Conservation (phyloP, 2,329 filamentous ascomycete species). For the Endoconidiophora laricicola region DNA sequence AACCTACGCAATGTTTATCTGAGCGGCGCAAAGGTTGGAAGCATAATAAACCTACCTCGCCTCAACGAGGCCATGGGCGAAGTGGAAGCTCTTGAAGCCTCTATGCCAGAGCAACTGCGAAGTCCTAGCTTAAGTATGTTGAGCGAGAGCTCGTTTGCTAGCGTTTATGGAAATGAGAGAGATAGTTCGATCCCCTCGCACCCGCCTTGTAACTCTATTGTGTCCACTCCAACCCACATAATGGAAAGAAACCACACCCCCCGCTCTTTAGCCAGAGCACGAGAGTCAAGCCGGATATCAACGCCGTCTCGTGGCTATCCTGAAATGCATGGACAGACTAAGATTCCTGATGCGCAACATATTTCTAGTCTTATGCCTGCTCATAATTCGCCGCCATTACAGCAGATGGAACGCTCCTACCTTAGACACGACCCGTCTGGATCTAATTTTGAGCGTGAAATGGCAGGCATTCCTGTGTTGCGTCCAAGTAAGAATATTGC, state of each 20-base stretch:
- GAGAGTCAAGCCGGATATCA: neutral
- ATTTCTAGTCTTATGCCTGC: conserved; percentile 29
- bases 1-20: conserved; percentile 45
- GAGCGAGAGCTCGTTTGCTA: conserved; percentile 51
- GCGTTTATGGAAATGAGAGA: conserved; percentile 35
- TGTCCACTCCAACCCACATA: neutral
- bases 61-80: conserved; percentile 11
- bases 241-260: conserved; percentile 5
- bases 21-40: conserved; percentile 25
- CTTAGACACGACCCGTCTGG: conserved; percentile 13
- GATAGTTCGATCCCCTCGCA: conserved; percentile 1
- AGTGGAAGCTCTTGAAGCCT: conserved; percentile 8
- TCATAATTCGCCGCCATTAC: conserved; percentile 28
- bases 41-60: conserved; percentile 31
- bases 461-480: conserved; percentile 15
- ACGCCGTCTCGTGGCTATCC: conserved; percentile 7
- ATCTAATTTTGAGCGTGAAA: conserved; percentile 17
- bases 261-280: conserved; percentile 1
- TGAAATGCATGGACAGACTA: conserved; percentile 5
- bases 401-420: conserved; percentile 27
- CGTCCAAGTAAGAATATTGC: conserved; percentile 19
- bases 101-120: conserved; percentile 21
- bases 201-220: neutral
- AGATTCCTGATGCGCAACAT: conserved; percentile 18
- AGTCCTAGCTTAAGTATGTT: conserved; percentile 48